Conservation (phyloP, 192 early-diverging fungal genomes). For the Backusella sp. region DNA sequence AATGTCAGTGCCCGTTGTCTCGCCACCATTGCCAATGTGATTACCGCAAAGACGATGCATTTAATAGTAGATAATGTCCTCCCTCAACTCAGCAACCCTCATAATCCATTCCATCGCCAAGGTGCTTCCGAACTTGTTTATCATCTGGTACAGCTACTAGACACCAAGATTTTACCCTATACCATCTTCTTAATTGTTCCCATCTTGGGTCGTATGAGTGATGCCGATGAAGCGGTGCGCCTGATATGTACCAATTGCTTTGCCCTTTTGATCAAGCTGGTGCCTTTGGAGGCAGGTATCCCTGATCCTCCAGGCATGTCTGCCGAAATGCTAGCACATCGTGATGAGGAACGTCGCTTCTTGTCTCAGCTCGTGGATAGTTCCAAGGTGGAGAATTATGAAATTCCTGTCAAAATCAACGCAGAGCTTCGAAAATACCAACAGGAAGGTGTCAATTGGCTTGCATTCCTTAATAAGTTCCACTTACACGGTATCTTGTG, state of each 20-base stretch:
- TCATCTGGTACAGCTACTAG: slow-evolving; percentile 77
- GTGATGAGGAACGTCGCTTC: slow-evolving; percentile 90
- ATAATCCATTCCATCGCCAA: slow-evolving; percentile 69
- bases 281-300: slow-evolving; percentile 94
- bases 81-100: slow-evolving; percentile 75
- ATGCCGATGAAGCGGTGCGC: slow-evolving; percentile 86
- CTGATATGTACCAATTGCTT: slow-evolving; percentile 92
- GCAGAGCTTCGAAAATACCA: slow-evolving; percentile 95
- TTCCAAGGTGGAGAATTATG: slow-evolving; percentile 82
- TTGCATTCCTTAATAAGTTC: slow-evolving; percentile 96
- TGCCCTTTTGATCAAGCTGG: slow-evolving; percentile 92
- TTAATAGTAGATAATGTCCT: slow-evolving; percentile 75
- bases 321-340: slow-evolving; percentile 70
- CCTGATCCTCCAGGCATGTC: slow-evolving; percentile 91
- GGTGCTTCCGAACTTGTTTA: slow-evolving; percentile 83
- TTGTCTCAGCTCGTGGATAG: slow-evolving; percentile 92
- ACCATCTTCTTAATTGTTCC: slow-evolving; percentile 98
- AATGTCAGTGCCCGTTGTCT: slow-evolving; percentile 77
- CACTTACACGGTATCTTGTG: slow-evolving; percentile 97
- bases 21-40: slow-evolving; percentile 65
- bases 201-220: slow-evolving; percentile 95
- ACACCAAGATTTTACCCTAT: slow-evolving; percentile 86
- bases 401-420: slow-evolving; percentile 86
- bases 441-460: slow-evolving; percentile 98
- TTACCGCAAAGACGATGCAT: slow-evolving; percentile 75